phyloP scores from a whole-genome alignment of 1,284 basidiomycete genomes.

The Cryptococcus maquisensis region DNA sequence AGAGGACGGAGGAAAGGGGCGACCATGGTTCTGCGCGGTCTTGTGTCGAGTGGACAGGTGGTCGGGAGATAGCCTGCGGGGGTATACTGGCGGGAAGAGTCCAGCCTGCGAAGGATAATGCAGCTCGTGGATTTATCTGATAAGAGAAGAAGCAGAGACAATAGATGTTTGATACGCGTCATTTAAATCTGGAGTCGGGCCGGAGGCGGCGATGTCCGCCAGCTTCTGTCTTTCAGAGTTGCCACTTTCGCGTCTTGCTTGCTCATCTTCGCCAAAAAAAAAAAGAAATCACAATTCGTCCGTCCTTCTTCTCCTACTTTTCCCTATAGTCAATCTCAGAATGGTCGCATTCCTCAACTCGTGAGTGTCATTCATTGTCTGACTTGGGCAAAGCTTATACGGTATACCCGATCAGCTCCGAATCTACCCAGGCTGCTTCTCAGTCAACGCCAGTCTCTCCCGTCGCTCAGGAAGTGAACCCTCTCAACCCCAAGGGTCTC shows the following conservation, averaged over 20 bases:
- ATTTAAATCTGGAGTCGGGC: not conserved
- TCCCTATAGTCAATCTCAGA: not conserved
- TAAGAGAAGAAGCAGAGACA: not conserved
- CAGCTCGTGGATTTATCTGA: not conserved
- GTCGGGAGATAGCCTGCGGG: not conserved
- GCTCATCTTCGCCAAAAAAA: constrained; percentile 5
- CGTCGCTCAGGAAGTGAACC: constrained; percentile 53
- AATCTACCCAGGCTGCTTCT: not conserved
- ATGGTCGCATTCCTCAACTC: constrained; percentile 25
- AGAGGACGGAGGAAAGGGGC: not conserved
- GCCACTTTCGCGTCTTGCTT: constrained; percentile 6
- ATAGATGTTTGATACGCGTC: not conserved
- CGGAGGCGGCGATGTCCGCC: not conserved
- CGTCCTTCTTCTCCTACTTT: not conserved
- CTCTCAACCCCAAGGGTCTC: constrained; percentile 72
- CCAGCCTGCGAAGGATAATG: not conserved
- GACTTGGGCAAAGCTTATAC: not conserved
- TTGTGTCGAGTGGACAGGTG: not conserved
- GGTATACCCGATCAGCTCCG: not conserved
- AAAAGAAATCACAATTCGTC: not conserved
- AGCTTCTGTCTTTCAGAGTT: not conserved
- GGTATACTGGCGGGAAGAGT: not conserved
- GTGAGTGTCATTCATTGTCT: constrained; percentile 5
- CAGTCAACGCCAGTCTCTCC: not conserved
- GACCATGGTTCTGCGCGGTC: not conserved